These are phyloP conservation scores for Cicer judaicum DNA, from an alignment of 306 rosid species.

Conservation along the genomic window DNA sequence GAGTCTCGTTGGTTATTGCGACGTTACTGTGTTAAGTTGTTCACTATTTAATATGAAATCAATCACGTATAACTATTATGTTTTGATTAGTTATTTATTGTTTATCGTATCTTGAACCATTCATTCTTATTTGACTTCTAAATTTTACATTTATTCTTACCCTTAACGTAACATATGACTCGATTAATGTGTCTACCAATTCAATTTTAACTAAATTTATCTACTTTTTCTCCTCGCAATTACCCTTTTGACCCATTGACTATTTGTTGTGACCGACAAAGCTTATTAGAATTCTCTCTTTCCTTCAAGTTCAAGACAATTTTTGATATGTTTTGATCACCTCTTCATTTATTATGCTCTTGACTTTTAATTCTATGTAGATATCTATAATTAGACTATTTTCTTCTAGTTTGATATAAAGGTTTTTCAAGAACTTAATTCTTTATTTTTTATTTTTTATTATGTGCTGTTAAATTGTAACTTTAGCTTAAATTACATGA, in stretches of 20 bases:
- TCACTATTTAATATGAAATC: no score
- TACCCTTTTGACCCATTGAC: background rate
- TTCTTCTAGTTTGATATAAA: slow-evolving; percentile 1
- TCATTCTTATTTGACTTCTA: no score
- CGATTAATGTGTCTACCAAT: no score
- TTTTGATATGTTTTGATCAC: background rate
- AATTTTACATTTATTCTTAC: no score
- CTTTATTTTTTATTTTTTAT: background rate
- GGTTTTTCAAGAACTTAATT: background rate
- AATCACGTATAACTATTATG: no score
- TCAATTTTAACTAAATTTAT: background rate
- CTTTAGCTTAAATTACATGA: background rate
- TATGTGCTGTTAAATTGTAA: background rate
- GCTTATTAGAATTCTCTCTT: background rate
- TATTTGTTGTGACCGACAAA: background rate
- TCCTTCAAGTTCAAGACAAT: background rate
- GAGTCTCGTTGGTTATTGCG: no score
- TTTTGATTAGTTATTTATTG: no score
- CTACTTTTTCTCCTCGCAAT: background rate
- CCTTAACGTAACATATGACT: no score
- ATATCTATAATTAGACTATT: background rate
- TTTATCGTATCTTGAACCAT: no score
- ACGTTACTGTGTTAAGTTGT: no score
- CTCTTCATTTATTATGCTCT: background rate
- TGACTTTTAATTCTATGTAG: slow-evolving; percentile 6